Percentiles rank a stretch among this genome's conserved stretches.
phyloP scores from a whole-genome alignment of 2,329 filamentous ascomycete species.

The Monilinia fructigena region DNA sequence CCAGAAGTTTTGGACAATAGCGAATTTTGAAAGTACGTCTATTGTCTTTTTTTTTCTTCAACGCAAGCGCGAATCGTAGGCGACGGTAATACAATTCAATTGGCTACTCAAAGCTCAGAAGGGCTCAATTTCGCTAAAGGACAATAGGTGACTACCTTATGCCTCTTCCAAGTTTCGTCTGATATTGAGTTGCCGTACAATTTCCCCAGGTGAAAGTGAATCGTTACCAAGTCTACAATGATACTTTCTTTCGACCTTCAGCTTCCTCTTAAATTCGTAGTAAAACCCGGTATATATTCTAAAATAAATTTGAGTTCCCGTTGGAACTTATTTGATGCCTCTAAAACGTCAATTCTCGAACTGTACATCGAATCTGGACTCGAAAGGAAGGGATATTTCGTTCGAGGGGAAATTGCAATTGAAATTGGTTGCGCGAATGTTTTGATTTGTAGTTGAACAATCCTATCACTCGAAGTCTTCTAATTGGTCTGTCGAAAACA shows the following conservation, averaged over 20 bases:
- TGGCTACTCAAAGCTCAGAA: background rate
- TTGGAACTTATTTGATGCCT: slow-evolving; percentile 32
- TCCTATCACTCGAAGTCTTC: too few species aligned
- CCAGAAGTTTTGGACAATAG: background rate
- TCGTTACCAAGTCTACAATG: background rate
- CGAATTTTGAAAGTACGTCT: background rate
- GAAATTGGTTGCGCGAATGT: background rate
- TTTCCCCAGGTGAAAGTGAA: background rate
- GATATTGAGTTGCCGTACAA: background rate
- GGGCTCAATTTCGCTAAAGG: background rate
- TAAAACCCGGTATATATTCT: slow-evolving; percentile 32
- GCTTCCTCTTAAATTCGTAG: slow-evolving; percentile 21
- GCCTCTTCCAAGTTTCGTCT: background rate
- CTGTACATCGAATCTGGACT: slow-evolving; percentile 31
- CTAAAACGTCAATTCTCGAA: slow-evolving; percentile 24
- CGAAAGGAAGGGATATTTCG: slow-evolving; percentile 1
- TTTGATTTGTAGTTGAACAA: background rate
- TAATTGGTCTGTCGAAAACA: background rate
- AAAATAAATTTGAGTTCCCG: slow-evolving; percentile 33
- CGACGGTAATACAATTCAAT: background rate
- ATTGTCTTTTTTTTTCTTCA: background rate
- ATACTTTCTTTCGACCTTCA: slow-evolving; percentile 21
- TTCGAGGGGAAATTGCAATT: background rate
- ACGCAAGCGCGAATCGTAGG: background rate
- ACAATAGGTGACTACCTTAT: slow-evolving; percentile 7